Evolutionary conservation across 257 asterid genomes (phyloP), one percentile per base, ranked within the genome.

Genomic region (Handroanthus guayacan): DNA sequence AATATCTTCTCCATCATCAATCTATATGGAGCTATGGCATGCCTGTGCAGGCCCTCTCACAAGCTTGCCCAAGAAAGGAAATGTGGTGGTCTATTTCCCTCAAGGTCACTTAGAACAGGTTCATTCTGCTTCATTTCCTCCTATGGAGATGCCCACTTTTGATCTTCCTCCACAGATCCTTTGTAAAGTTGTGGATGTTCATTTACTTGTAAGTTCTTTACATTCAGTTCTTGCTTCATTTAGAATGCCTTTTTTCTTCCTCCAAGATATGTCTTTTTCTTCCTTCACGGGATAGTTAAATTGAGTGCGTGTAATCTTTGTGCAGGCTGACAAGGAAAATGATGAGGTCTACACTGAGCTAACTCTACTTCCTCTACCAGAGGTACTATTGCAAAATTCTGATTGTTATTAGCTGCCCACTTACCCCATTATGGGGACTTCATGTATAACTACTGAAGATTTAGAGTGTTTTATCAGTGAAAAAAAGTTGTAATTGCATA

Each of bases 321-420:
- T 45, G 77, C 81, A 90, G 96, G 96, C 94, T 62, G 88, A 90
- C 65, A 87, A 82, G 86, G 94, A 90, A 71, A 90, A 90, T 77
- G 96, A 90, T 78, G 96, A 90, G 88, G 96, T 90, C 44, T 88
- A 87, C 72, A 90, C 93, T 39, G 89, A 88, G 86, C 82, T 90
- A 38, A 85, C 86, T 74, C 88, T 90, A 39, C 90, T 85, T 17
- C 96, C 94, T 79, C 63, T 87, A 20, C 76, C 88, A 65, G 89
- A 90, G 89, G 96, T 90, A 82, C 38, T 65, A 43, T 56, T 82
- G 44, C 34, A 38, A 25, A 13, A 52, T 74, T 50, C 45, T 8
- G 9, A 50, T 5, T 38, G 36, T 47, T 54, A 8, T 51, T 51
- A 51, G 57, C 31, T 25, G 31, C 31, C 31, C 31, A 25, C 31